These are phyloP conservation scores for Quercus lobata DNA, from an alignment of 331 rosid genomes.

Conservation along the genomic window DNA sequence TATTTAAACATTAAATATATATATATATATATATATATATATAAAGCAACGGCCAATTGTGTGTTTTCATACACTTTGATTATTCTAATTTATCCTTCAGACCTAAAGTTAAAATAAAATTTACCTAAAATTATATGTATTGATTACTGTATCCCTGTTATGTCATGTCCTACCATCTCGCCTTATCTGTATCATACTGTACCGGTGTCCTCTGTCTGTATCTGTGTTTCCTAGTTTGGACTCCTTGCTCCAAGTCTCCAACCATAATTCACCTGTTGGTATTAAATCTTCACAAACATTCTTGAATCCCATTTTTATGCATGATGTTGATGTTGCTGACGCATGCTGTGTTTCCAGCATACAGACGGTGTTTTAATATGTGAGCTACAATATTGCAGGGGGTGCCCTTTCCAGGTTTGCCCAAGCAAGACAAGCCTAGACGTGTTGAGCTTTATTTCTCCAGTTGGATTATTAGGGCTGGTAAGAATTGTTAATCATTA, in stretches of 20 bases:
- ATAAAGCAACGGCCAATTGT: no score
- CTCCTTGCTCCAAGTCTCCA: not conserved
- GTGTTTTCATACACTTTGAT: no score
- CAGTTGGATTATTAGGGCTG: constrained; percentile 90
- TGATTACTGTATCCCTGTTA: no score
- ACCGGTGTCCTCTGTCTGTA: not conserved
- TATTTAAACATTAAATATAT: no score
- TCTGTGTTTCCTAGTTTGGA: not conserved
- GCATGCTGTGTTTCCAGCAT: constrained; percentile 4
- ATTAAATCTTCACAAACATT: not conserved
- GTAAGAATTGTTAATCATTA: constrained; percentile 34
- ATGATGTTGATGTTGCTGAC: not conserved
- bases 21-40: no score
- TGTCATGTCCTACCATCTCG: no score
- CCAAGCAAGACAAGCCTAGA: constrained; percentile 91
- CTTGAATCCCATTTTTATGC: not conserved
- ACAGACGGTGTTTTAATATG: constrained; percentile 10
- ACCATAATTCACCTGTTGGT: not conserved
- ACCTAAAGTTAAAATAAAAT: no score
- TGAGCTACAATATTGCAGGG: constrained; percentile 53
- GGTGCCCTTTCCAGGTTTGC: constrained; percentile 75
- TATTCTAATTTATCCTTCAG: no score
- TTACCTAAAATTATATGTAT: no score
- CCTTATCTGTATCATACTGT: no score
- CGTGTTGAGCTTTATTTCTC: constrained; percentile 89